Percentiles rank a stretch among this genome's conserved stretches.
These are phyloP conservation scores for Zygotorulaspora chibaensis DNA, from an alignment of 805 yeast species.

Conservation along the genomic window DNA sequence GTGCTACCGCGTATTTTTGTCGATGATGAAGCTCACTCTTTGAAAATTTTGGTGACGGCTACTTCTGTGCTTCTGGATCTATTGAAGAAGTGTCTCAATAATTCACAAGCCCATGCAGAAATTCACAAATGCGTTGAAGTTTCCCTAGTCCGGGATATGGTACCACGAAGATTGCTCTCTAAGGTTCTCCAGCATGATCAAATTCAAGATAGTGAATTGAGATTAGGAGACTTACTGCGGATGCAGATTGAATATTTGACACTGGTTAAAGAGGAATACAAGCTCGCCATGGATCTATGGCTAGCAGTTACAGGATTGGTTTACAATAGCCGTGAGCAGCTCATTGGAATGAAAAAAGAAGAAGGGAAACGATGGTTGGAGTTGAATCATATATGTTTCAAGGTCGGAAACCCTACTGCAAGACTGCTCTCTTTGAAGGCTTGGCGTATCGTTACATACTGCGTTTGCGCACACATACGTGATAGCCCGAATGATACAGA, in stretches of 20 bases:
- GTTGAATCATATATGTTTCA: constrained; percentile 19
- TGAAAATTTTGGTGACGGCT: constrained; percentile 19
- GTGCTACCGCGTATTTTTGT: constrained; percentile 22
- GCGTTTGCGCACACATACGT: constrained; percentile 12
- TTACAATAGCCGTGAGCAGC: constrained; percentile 14
- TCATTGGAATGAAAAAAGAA: constrained; percentile 7
- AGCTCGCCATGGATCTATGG: constrained; percentile 32
- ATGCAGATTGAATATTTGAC: constrained; percentile 18
- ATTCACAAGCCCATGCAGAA: constrained; percentile 6
- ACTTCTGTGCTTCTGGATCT: constrained; percentile 24
- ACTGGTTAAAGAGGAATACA: constrained; percentile 18
- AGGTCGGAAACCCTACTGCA: constrained; percentile 8
- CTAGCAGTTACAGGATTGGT: constrained; percentile 26
- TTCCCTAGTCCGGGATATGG: constrained; percentile 5
- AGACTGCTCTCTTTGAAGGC: constrained; percentile 23
- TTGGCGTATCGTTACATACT: constrained; percentile 29
- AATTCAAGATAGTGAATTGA: constrained; percentile 1
- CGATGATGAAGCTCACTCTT: constrained; percentile 18
- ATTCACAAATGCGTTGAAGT: constrained; percentile 15
- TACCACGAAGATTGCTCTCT: constrained; percentile 14
- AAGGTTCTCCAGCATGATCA: constrained; percentile 3
- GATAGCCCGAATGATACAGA: constrained; percentile 1
- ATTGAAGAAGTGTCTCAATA: constrained; percentile 21
- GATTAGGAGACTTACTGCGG: constrained; percentile 20
- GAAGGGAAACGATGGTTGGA: constrained; percentile 20